phyloP scores from a whole-genome alignment of 225 moss, liverwort and hornwort species.

The Neckera pumila region DNA sequence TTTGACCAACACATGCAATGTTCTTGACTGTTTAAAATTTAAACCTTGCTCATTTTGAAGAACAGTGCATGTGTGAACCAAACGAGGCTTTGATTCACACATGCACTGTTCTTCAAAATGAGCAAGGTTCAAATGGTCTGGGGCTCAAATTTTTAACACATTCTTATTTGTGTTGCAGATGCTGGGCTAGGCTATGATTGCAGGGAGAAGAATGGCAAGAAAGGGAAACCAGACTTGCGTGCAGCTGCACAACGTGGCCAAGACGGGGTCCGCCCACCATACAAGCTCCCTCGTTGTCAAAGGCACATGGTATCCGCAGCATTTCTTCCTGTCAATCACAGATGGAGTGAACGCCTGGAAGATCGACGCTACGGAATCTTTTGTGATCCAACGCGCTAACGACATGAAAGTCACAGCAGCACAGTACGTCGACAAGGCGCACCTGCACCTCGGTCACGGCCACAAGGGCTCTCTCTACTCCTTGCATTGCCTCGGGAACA shows the following conservation, averaged over 20 bases:
- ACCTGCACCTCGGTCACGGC: constrained; percentile 25
- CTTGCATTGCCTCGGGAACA: constrained; percentile 12
- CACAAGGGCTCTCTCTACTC: constrained; percentile 25
- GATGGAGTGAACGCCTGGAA: constrained; percentile 36
- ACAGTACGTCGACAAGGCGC: constrained; percentile 35
- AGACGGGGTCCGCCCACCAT: constrained; percentile 11
- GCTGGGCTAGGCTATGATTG: background rate
- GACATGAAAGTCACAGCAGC: constrained; percentile 24
- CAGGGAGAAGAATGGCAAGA: constrained; percentile 27
- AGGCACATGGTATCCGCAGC: constrained; percentile 41
- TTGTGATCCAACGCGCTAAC: constrained; percentile 22
- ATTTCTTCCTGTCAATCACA: constrained; percentile 17
- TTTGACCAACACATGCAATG: background rate
- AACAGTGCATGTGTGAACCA: background rate
- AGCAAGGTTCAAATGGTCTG: no score
- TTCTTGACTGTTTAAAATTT: background rate
- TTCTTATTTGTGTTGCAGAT: background rate
- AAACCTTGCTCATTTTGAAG: background rate
- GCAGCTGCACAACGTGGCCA: constrained; percentile 29
- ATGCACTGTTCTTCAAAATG: no score
- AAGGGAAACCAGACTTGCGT: constrained; percentile 39
- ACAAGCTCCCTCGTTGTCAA: constrained; percentile 24
- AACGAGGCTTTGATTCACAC: no score
- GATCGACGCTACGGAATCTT: constrained; percentile 12
- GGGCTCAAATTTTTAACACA: background rate